Evolutionary conservation across 768 basidiomycete genomes (phyloP).

Genomic region (Podaxis sp.): DNA sequence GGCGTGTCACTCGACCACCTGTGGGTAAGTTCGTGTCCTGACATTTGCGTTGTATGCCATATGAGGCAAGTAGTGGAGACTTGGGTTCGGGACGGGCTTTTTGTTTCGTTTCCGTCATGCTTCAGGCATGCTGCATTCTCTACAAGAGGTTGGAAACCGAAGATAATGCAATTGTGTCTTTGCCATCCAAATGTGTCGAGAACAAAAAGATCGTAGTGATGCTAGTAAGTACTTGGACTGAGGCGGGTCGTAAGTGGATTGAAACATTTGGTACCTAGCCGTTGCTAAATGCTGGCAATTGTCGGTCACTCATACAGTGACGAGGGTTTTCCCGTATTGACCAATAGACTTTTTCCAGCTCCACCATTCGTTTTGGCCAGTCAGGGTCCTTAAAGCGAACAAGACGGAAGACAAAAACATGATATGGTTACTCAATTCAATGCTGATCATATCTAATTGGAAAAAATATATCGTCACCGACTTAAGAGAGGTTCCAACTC

Average conservation of each 20-base stretch:
- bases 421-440: neutral
- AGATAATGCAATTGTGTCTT: neutral
- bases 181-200: neutral
- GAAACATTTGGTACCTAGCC: neutral
- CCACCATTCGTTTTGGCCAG: neutral
- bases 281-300: neutral
- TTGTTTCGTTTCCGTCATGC: neutral
- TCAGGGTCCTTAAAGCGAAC: neutral
- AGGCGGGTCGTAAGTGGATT: neutral
- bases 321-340: neutral
- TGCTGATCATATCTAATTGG: neutral
- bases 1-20: neutral
- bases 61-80: neutral
- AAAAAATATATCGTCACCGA: neutral
- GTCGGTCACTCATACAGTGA: neutral
- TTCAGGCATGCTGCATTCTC: constrained; percentile 1
- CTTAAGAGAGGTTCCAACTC: neutral
- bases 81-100: neutral
- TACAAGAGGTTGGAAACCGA: neutral
- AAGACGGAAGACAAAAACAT: neutral
- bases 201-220: neutral
- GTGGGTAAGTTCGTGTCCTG: neutral
- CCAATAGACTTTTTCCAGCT: neutral
- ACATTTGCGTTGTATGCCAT: neutral
- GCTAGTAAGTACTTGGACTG: neutral